Evolutionary conservation across 179 eudicot species (phyloP).

Genomic region (Vitellaria paradoxa): DNA sequence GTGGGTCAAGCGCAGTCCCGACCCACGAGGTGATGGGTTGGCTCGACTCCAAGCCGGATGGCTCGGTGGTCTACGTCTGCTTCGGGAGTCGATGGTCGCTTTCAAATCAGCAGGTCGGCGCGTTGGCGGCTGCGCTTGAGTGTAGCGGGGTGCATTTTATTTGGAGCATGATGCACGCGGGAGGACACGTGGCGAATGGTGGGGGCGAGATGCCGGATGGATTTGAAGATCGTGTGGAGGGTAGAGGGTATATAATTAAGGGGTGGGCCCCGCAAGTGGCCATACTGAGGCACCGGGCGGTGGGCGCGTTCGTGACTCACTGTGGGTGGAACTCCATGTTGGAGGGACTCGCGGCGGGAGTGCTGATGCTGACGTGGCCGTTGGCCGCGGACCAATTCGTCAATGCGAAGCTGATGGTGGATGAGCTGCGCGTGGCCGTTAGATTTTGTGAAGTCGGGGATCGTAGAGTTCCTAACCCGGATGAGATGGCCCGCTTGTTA

Average conservation of each 20-base stretch:
- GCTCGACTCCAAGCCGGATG: conserved; percentile 43
- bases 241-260: conserved; percentile 35
- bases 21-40: conserved; percentile 28
- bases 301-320: conserved; percentile 49
- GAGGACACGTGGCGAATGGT: conserved; percentile 11
- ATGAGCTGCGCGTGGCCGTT: conserved; percentile 34
- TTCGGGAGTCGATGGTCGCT: conserved; percentile 53
- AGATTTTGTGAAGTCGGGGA: conserved; percentile 46
- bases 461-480: conserved; percentile 26
- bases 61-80: conserved; percentile 51
- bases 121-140: conserved; percentile 38
- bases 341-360: conserved; percentile 43
- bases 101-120: conserved; percentile 34
- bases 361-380: conserved; percentile 54
- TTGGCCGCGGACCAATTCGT: conserved; percentile 52
- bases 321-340: conserved; percentile 59
- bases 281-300: conserved; percentile 41
- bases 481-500: conserved; percentile 29
- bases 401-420: conserved; percentile 39
- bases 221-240: conserved; percentile 38
- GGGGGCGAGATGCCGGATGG: conserved; percentile 25
- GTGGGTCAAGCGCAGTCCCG: conserved; percentile 37
- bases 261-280: conserved; percentile 64
- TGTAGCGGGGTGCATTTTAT: conserved; percentile 40
- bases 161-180: conserved; percentile 29